These are phyloP conservation scores for Naganishia friedmannii DNA, from an alignment of 768 basidiomycete species.

Conservation along the genomic window DNA sequence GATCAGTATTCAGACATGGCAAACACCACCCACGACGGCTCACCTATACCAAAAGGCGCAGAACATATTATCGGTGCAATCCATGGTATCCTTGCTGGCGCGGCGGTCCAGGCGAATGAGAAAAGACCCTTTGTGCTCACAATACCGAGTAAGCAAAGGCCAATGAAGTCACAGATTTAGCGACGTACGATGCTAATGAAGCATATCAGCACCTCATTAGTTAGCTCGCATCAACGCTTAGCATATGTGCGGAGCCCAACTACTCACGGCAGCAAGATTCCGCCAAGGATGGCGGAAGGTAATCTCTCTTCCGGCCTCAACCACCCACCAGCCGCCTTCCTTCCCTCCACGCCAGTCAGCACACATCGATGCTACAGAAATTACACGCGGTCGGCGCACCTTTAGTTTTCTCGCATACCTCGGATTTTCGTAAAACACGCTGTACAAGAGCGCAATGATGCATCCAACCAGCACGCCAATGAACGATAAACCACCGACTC, in stretches of 20 bases:
- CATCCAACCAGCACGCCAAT: constrained; percentile 21
- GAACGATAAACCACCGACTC: constrained; percentile 24
- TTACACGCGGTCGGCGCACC: constrained; percentile 11
- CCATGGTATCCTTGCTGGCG: constrained; percentile 62
- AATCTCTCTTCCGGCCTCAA: constrained; percentile 23
- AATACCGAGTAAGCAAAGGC: too few relatives aligned
- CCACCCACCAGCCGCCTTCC: constrained; percentile 38
- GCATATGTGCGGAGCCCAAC: too few relatives aligned
- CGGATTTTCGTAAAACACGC: constrained; percentile 21
- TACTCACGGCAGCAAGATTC: constrained; percentile 57
- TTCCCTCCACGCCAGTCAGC: neutral
- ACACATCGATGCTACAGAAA: neutral
- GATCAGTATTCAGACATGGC: too few relatives aligned
- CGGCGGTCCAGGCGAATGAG: constrained; percentile 68
- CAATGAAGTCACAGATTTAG: too few relatives aligned
- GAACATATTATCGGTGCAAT: constrained; percentile 65
- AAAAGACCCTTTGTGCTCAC: constrained; percentile 71
- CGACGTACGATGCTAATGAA: neutral
- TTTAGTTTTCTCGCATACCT: constrained; percentile 17
- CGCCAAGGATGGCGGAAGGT: constrained; percentile 42
- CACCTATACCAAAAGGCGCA: constrained; percentile 49
- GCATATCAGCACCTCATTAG: too few relatives aligned
- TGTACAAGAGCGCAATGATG: constrained; percentile 15
- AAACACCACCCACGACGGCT: too few relatives aligned
- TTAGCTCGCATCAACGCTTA: too few relatives aligned